phyloP scores from a whole-genome alignment of 2,329 filamentous ascomycete species.

The Graphilbum sp. region DNA sequence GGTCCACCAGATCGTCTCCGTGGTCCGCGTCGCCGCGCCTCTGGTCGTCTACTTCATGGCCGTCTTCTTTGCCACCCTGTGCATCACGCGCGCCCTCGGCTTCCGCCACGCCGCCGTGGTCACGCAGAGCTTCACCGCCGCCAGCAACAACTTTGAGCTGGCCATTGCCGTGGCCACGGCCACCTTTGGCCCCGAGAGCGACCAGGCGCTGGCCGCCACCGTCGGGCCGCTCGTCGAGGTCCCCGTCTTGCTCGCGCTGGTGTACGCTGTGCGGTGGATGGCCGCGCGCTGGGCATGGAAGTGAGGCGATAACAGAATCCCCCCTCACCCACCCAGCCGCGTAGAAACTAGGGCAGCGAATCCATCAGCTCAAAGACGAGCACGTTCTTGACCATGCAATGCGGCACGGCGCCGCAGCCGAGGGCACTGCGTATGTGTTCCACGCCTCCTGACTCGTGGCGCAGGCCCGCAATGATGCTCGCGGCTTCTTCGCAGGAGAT shows the following conservation, averaged over 20 bases:
- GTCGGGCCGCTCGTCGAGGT: conserved; percentile 80
- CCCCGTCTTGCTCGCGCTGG: conserved; percentile 59
- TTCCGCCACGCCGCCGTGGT: conserved; percentile 55
- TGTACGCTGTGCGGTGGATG: conserved; percentile 54
- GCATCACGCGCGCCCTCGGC: conserved; percentile 44
- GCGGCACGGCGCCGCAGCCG: background rate
- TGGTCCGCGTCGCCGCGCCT: conserved; percentile 66
- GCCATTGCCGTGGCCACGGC: conserved; percentile 80
- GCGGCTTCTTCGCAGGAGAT: conserved; percentile 16
- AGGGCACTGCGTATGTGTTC: conserved; percentile 4
- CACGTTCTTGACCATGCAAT: background rate
- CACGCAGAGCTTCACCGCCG: conserved; percentile 77
- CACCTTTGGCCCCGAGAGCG: conserved; percentile 59
- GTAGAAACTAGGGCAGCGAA: background rate
- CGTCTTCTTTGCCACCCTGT: conserved; percentile 57
- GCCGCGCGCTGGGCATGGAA: conserved; percentile 39
- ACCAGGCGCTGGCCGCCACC: conserved; percentile 67
- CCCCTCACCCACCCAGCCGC: too few species aligned
- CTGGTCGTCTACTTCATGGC: conserved; percentile 65
- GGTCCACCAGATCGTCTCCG: conserved; percentile 68
- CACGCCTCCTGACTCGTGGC: conserved; percentile 11
- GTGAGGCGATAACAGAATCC: too few species aligned
- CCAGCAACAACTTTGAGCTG: conserved; percentile 87
- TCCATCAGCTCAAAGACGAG: background rate
- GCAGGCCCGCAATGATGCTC: conserved; percentile 13